phyloP scores from a whole-genome alignment of 176 grass and related monocot species.

The Sorghum bicolor region Sorghum_bicolor_NCBIv3 NC_012879.2:1130001-1130500 shows the following conservation, averaged over 20 bases:
- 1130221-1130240: too few relatives aligned
- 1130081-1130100: too few relatives aligned
- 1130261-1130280: too few relatives aligned
- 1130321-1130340: background rate
- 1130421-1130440: too few relatives aligned
- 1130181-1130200: background rate
- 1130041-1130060: background rate
- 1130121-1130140: conserved; percentile 22
- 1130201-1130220: background rate
- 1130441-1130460: background rate
- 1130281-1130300: background rate
- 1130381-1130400: too few relatives aligned
- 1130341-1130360: background rate
- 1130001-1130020: background rate
- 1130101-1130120: background rate
- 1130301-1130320: background rate
- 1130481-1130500: background rate
- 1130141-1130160: background rate
- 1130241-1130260: background rate
- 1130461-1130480: background rate
- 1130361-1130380: background rate
- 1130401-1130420: background rate
- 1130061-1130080: too few relatives aligned
- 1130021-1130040: background rate
- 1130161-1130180: background rate